A percentile compares a stretch with the other conserved stretches of the same genome.
phyloP scores from a whole-genome alignment of 2,329 filamentous ascomycete species.

The Colletotrichum truncatum region DNA sequence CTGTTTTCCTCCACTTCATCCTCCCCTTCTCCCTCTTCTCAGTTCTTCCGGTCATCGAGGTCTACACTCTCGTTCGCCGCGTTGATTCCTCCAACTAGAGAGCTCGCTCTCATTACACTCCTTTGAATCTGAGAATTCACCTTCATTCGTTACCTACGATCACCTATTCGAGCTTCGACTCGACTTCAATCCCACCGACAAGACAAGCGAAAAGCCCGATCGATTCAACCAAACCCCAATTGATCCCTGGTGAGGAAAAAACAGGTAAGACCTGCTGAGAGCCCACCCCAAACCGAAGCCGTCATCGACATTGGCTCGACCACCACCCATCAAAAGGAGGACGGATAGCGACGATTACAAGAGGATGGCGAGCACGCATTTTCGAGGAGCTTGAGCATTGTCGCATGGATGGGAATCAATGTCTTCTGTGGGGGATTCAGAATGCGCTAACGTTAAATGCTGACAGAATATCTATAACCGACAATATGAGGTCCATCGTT shows the following conservation, averaged over 20 bases:
- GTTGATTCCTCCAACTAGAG: conserved; percentile 32
- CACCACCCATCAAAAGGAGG: too few relatives aligned
- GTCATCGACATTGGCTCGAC: too few relatives aligned
- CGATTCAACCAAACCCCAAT: neutral
- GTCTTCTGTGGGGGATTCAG: too few relatives aligned
- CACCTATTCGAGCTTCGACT: conserved; percentile 6
- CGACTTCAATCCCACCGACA: conserved; percentile 14
- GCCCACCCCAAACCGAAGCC: too few relatives aligned
- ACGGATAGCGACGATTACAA: neutral
- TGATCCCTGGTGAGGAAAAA: conserved; percentile 13
- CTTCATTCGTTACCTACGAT: conserved; percentile 26
- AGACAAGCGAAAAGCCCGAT: neutral
- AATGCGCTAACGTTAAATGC: conserved; percentile 8
- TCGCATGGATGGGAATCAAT: too few relatives aligned
- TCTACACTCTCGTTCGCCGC: conserved; percentile 26
- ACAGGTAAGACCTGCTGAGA: conserved; percentile 7
- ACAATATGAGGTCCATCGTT: conserved; percentile 58
- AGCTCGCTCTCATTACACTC: conserved; percentile 32
- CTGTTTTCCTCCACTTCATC: conserved; percentile 29
- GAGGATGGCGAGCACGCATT: too few relatives aligned
- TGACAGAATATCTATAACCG: conserved; percentile 5
- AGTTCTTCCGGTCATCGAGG: conserved; percentile 21
- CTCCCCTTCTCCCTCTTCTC: conserved; percentile 29
- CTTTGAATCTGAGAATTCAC: conserved; percentile 26
- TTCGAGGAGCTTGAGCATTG: too few relatives aligned